Base-by-base conservation (phyloP, 2,329 filamentous ascomycete genomes). In the Alternaria brassicicola region DNA sequence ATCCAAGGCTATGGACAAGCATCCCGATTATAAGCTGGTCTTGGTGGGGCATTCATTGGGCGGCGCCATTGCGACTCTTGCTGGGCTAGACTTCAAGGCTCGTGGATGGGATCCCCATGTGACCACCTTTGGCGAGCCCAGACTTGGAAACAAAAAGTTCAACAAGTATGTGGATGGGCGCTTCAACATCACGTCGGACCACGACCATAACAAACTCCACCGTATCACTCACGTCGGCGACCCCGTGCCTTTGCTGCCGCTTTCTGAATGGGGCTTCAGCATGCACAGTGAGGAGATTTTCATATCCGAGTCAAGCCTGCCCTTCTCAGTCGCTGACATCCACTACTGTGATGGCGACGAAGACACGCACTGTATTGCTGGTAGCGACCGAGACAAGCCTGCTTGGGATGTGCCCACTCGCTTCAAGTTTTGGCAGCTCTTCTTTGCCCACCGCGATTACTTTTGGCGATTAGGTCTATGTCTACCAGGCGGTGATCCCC, bases 361-460 rank as follows among this genome's bases (percentile, higher is more conserved):
- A 46, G 95, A 98, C 71, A 78, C 80, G 2, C 73, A 78, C 1
- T 98, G 94, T 75, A 92, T 91, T 67, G 85, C 88, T 2, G 86
- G 88, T 1, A 84, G 82, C 15, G 76, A 78, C 12, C 50, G 57
- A 1, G 66, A 69, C 9, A 65, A 59, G 13, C 61, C 66, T 7
- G 58, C 61, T 0, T 70, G 76, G 78, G 68, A 75, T 2, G 77
- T 84, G 15, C 82, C 78, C n/a, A 78, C 77, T 76, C 85, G 77
- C 76, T 93, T 85, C 68, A 91, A 89, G 76, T 84, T 96, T n/a
- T 97, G 94, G 92, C 88, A 97, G 78, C 80, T 97, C 7, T 89
- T 98, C 72, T 96, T 96, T 77, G 91, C 93, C 1, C 95, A 99
- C 79, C 83, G 95, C 36, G 95, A 99, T 79, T 99, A 99, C 77